Conservation (phyloP, 352 stramenopile species). For the Phytophthora cryptogea region DNA sequence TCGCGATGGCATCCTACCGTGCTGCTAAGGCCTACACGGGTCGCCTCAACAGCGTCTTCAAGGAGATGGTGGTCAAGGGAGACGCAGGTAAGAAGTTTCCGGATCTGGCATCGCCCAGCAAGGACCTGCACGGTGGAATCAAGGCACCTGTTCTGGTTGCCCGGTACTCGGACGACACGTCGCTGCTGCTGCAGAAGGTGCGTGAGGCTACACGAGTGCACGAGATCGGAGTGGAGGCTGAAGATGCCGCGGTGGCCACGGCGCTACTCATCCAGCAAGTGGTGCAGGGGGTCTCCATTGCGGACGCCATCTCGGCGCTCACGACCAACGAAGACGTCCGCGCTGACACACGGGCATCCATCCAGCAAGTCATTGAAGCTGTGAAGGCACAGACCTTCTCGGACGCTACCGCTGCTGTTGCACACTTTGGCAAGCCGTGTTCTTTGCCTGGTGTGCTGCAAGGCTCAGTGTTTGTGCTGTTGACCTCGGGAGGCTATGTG, state of each 20-base stretch:
- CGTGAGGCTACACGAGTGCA: conserved; percentile 59
- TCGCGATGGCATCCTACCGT: conserved; percentile 52
- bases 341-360: conserved; percentile 29
- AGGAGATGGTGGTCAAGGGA: conserved; percentile 67
- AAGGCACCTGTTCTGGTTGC: conserved; percentile 62
- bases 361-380: conserved; percentile 55
- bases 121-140: conserved; percentile 64
- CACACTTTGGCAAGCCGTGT: conserved; percentile 64
- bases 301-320: conserved; percentile 44
- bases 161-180: conserved; percentile 47
- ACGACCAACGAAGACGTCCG: conserved; percentile 42
- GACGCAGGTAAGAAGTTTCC: conserved; percentile 64
- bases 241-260: conserved; percentile 54
- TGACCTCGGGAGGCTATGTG: conserved; percentile 48
- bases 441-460: conserved; percentile 58
- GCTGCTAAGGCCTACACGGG: conserved; percentile 63
- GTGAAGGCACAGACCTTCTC: conserved; percentile 45
- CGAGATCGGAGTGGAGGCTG: conserved; percentile 50
- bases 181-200: conserved; percentile 48
- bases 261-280: conserved; percentile 61
- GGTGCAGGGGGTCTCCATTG: conserved; percentile 37
- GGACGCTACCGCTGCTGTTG: conserved; percentile 50
- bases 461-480: conserved; percentile 60
- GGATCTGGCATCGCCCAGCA: conserved; percentile 53
- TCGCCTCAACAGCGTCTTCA: conserved; percentile 68